A percentile compares a stretch with the other conserved stretches of the same genome.
Evolutionary conservation across 2,329 filamentous ascomycete genomes (phyloP).

Genomic region (Trichoderma simmonsii): DNA sequence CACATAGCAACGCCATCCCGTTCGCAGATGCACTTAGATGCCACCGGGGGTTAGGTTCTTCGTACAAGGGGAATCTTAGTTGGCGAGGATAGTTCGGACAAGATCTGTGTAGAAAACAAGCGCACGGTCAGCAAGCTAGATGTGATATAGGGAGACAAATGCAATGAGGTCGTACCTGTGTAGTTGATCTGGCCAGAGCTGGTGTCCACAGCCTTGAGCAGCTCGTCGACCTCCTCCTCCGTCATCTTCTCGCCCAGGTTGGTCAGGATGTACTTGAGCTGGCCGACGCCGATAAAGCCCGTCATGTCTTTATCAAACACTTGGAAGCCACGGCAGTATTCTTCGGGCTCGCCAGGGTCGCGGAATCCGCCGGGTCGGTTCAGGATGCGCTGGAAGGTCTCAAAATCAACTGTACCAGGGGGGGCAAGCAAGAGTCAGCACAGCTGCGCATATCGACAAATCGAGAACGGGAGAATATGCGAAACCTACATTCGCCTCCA

Average conservation of each 20-base stretch:
- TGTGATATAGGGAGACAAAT: neutral
- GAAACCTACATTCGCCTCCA: constrained; percentile 80
- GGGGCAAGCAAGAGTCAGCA: constrained; percentile 16
- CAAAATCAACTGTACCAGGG: constrained; percentile 76
- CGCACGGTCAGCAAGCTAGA: constrained; percentile 5
- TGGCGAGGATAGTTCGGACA: constrained; percentile 81
- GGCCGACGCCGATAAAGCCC: constrained; percentile 94
- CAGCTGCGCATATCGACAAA: neutral
- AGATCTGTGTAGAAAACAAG: constrained; percentile 56
- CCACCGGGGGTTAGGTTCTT: neutral
- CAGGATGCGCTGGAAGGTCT: constrained; percentile 92
- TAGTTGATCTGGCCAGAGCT: constrained; percentile 98
- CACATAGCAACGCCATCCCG: constrained; percentile 33
- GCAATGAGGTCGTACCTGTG: constrained; percentile 60
- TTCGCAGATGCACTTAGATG: constrained; percentile 33
- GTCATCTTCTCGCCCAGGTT: constrained; percentile 99
- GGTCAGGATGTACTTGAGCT: constrained; percentile 96
- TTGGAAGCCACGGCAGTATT: constrained; percentile 98
- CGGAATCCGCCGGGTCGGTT: constrained; percentile 98
- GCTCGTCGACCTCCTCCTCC: constrained; percentile 96
- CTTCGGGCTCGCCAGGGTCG: constrained; percentile 94
- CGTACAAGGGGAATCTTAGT: constrained; percentile 46
- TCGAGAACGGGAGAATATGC: neutral
- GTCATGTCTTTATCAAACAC: constrained; percentile 99
- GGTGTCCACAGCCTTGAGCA: constrained; percentile 96